Conservation (phyloP, 257 asterid genomes). For the Solanum bulbocastanum region DNA sequence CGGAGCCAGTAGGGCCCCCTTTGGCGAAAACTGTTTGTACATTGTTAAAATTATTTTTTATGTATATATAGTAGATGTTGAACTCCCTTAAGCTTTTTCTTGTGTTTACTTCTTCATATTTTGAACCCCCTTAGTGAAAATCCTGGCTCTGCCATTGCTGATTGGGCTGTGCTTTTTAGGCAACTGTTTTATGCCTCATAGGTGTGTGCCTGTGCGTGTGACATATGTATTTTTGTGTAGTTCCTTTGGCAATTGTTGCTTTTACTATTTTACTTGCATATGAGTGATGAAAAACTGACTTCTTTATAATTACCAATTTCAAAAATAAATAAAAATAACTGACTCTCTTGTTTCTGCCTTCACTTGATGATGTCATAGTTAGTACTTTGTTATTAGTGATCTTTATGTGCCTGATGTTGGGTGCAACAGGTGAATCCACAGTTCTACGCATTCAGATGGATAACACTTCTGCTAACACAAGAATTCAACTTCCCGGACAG, state of each 20-base stretch:
- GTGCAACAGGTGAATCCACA: slow-evolving; percentile 88
- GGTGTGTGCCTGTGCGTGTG: not conserved
- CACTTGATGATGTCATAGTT: not conserved
- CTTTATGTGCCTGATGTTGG: slow-evolving; percentile 2
- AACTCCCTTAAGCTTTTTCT: not conserved
- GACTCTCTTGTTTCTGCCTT: not conserved
- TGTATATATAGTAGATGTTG: not conserved
- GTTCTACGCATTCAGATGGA: slow-evolving; percentile 98
- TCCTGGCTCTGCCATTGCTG: not conserved
- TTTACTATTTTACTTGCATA: not conserved
- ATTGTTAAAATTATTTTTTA: not conserved
- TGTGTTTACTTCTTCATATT: not conserved
- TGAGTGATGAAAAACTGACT: not conserved
- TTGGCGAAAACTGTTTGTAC: not conserved
- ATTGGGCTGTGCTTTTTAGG: not conserved
- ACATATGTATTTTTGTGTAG: not conserved
- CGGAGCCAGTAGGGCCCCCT: not conserved
- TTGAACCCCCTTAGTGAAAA: not conserved
- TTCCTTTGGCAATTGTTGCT: not conserved
- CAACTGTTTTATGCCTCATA: not conserved
- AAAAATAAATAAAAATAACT: not conserved
- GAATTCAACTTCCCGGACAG: slow-evolving; percentile 79
- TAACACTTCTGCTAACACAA: slow-evolving; percentile 91
- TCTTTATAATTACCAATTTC: not conserved
- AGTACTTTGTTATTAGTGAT: not conserved